Base-by-base conservation (phyloP, 768 basidiomycete species). In the Chalciporus sphaerocephalus region DNA sequence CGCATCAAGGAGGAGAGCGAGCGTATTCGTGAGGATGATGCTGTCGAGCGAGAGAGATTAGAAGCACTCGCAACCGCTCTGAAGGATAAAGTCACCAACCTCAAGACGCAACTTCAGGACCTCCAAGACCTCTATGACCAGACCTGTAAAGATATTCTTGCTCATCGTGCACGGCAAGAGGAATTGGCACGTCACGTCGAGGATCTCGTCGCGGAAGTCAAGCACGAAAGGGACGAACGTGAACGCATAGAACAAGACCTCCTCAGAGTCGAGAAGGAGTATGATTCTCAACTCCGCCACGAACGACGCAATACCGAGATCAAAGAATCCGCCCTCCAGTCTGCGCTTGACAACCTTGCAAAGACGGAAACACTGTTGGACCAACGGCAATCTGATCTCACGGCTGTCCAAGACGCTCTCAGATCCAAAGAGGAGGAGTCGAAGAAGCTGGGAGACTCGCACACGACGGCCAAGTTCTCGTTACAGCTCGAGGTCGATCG, bases 401-500 rank as follows among this genome's bases (percentile, higher is more conserved):
- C 71, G 1, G 76, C 80, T 0, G 78, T 96, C 3, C 88, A 96
- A 57, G 65, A 65, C 6, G 83, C 83, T 0, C 69, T 96, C n/a
- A 76, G 80, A 51, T 65, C 72, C 1, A 65, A 88, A 38, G 92
- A 96, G 58, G 70, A 74, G 22, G 90, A 93, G 63, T 81, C 83
- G 18, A 84, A 85, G 67, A 75, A 81, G 46, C 75, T 85, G 0
- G 94, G 94, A 17, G 91, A 95, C 67, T 81, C 83, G 11, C 87
- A 87, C 57, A 85, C 86, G 0, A 85, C 83, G 3, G 86, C 92
- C 18, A 75, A 82, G 35, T 90, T 92, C 70, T 88, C 88, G 0
- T 69, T 97, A 24, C 90, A 96, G 62, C 77, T 97, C 16, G 94
- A 99, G 64, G 74, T 88, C 1, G 95, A 97, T 51, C 71, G 92